Evolutionary conservation across 352 stramenopile genomes (phyloP).

Genomic region (Pythium periplocum): DNA sequence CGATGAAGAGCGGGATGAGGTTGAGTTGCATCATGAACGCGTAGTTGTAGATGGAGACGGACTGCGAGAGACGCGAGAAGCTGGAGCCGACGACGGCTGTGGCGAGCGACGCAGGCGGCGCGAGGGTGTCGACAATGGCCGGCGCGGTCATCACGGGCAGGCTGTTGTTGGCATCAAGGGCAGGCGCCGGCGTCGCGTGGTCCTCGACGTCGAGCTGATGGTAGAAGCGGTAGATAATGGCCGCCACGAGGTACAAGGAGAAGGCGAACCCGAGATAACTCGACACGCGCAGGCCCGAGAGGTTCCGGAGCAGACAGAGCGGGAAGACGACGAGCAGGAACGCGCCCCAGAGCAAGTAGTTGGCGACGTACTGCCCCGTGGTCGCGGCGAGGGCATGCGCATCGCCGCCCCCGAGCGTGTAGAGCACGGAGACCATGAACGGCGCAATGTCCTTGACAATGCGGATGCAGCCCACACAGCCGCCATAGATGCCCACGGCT

Average conservation of each 20-base stretch:
- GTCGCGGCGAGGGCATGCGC: neutral
- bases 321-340: conserved; percentile 58
- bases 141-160: neutral
- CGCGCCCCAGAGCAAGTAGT: conserved; percentile 45
- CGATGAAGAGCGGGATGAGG: conserved; percentile 67
- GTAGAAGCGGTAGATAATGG: conserved; percentile 52
- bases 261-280: conserved; percentile 69
- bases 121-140: conserved; percentile 3
- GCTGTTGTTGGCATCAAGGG: neutral
- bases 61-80: conserved; percentile 43
- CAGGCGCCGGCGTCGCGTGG: conserved; percentile 1
- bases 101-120: conserved; percentile 9
- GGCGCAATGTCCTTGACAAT: conserved; percentile 65
- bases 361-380: conserved; percentile 17
- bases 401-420: conserved; percentile 1
- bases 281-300: conserved; percentile 58
- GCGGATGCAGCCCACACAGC: conserved; percentile 63
- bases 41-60: conserved; percentile 77
- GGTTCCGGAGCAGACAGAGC: conserved; percentile 64
- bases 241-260: conserved; percentile 53
- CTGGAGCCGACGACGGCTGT: conserved; percentile 25
- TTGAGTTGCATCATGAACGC: conserved; percentile 87
- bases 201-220: conserved; percentile 12
- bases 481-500: conserved; percentile 61
- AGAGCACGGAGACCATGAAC: conserved; percentile 40